Base-by-base conservation (phyloP, 1,284 basidiomycete genomes). In the Puccinia horiana region DNA sequence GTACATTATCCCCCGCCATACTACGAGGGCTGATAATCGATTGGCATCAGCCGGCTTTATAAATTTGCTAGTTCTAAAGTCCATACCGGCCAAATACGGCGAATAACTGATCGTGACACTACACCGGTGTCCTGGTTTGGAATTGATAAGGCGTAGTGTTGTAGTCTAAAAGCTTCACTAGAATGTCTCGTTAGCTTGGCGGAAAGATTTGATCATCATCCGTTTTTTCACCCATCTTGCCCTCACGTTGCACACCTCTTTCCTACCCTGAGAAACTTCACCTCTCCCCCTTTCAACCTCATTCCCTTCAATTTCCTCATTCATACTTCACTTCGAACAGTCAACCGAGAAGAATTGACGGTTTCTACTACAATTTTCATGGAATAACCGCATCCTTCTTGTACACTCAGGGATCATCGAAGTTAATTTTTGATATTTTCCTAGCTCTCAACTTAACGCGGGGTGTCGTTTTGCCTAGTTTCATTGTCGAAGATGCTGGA, bases 401-500 rank as follows among this genome's bases (percentile, higher is more conserved):
- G 44, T 42, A 26, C 42, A 32, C 69, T 32, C 44, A 72, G 44
- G 29, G 44, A 72, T 47, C 47, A 74, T 74, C 72, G 52, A 2
- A 37, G 72, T 74, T 54, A n/a, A 70, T 52, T 52, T 37, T 54
- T 74, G n/a, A n/a, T 40, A 12, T 74, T 23, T 29, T 74, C 72
- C 72, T 74, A 40, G 52, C 47, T 74, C 56, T 56, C 35, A 74
- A 32, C 32, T 6, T 26, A 72, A 72, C 44, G 69, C 69, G 42
- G 69, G 47, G 42, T 37, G 32, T 35, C 56, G 49, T 35, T 56
- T 74, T 56, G 26, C 47, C 9, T 74, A 74, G 72, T n/a, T 23
- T 54, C 52, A 54, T 40, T 56, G 29, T 56, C 52, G 32, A 76
- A 44, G 40, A 80, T 80, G 77, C 65, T 80, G n/a, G 77, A 80